These are phyloP conservation scores for Penicillium taxi DNA, from an alignment of 495 filamentous ascomycete species.

Conservation along the genomic window DNA sequence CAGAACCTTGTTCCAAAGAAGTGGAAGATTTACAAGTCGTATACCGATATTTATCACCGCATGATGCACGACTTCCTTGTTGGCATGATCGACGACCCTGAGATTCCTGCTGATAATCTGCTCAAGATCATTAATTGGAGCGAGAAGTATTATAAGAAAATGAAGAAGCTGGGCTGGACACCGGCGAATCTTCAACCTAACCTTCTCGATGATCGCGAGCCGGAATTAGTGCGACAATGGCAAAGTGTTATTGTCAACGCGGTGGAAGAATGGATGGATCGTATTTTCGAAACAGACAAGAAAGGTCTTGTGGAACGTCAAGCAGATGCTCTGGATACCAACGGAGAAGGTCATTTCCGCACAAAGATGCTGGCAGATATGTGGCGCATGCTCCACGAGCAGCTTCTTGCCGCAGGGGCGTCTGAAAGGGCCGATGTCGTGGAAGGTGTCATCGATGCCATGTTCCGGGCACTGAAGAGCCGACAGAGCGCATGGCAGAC, in stretches of 20 bases:
- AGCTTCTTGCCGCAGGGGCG: conserved; percentile 70
- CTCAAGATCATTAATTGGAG: conserved; percentile 90
- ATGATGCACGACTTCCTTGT: conserved; percentile 93
- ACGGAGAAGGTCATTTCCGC: conserved; percentile 79
- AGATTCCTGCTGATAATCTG: conserved; percentile 68
- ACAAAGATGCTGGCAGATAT: conserved; percentile 85
- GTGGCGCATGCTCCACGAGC: conserved; percentile 96
- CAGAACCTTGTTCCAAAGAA: conserved; percentile 84
- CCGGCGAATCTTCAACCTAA: conserved; percentile 68
- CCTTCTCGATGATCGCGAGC: conserved; percentile 78
- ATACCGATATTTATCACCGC: conserved; percentile 79
- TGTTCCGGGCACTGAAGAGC: conserved; percentile 74
- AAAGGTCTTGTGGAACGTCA: conserved; percentile 70
- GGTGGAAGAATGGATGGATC: conserved; percentile 95
- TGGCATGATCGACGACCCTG: conserved; percentile 68
- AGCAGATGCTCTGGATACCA: conserved; percentile 72
- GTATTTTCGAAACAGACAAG: conserved; percentile 72
- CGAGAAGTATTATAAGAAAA: conserved; percentile 91
- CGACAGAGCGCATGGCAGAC: conserved; percentile 80
- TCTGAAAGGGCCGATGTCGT: conserved; percentile 78
- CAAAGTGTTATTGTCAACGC: conserved; percentile 87
- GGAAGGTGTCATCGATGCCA: conserved; percentile 88
- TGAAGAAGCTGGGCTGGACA: conserved; percentile 76
- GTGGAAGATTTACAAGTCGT: conserved; percentile 92
- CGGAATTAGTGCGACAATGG: conserved; percentile 87